Evolutionary conservation across 73 alveolate species (phyloP), one percentile per base, ranked within the genome.

Genomic region (Paramecium sexaurelia): DNA sequence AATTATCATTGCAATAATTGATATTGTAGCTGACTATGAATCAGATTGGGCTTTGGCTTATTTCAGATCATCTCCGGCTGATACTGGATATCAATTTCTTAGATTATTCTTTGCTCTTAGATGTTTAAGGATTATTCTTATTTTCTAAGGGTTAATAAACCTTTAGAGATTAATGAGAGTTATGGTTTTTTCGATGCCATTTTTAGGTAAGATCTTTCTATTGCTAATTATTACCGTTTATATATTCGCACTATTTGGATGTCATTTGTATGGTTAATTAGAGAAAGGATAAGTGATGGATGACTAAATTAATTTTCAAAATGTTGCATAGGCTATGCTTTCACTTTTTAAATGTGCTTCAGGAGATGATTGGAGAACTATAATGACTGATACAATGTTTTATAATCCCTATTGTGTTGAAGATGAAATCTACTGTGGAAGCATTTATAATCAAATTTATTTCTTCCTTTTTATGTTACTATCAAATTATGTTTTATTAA

Each of bases 321-420:
- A 32, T 41, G 43, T 78, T 24, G 55, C 90, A 17, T 13, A 78
- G 3, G 43, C 90, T 4, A 19, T 78, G 75, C 29, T 78, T 3
- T 20, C 71, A 22, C 51, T 78, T 7, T 78, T 78, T 2, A 41
- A 78, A 43, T 41, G 90, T 20, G 71, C 71, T 2, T 41, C 90
- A 40, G 68, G 68, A 13, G 90, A 78, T 78, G 71, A 78, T 24
- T 78, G 68, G 68, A 78, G 90, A 78, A 41, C 73, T 41, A 78
- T 78, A 15, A 78, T 78, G 90, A 78, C 73, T 13, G 90, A 78
- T 1, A 78, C 90, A 3, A 78, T 45, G 27, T 39, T 24, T 27
- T 45, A 78, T 43, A 78, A 78, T 17, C 90, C 90, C 6, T 19
- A 78, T 78, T 78, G 90, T 78, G 33, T 6, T 10, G 68, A 78